phyloP scores from a whole-genome alignment of 1,139 yeast species.

The Diutina siamensis region DNA sequence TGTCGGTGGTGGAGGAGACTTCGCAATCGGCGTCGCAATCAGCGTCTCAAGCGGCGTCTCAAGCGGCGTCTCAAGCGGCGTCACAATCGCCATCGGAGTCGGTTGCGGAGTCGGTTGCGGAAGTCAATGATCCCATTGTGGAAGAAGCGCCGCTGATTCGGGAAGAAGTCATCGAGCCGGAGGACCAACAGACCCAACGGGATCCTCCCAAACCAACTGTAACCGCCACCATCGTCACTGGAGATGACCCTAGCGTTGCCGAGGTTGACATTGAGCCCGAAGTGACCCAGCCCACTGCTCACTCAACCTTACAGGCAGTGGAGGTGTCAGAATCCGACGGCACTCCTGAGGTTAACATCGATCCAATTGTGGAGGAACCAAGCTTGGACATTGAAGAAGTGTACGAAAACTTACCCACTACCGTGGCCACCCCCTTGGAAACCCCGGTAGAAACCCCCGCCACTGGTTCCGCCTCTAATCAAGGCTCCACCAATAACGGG shows the following conservation, averaged over 20 bases:
- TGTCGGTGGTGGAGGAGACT: too few species aligned
- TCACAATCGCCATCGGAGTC: background rate
- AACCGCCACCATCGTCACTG: background rate
- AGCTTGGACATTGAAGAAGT: background rate
- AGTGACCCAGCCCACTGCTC: background rate
- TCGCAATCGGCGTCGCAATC: too few species aligned
- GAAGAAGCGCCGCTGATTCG: background rate
- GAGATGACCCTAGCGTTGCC: background rate
- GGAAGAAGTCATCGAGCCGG: background rate
- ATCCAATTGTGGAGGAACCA: background rate
- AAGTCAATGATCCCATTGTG: background rate
- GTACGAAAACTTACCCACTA: too few species aligned
- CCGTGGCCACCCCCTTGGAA: too few species aligned
- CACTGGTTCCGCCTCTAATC: background rate
- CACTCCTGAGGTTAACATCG: background rate
- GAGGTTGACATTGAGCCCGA: background rate
- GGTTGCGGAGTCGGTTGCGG: background rate
- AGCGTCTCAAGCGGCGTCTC: too few species aligned
- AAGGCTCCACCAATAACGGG: background rate
- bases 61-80: too few species aligned
- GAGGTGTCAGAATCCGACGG: too few species aligned
- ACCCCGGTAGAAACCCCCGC: background rate
- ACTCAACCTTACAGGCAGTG: too few species aligned
- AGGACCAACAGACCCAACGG: too few species aligned
- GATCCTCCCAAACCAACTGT: too few species aligned